Conservation (phyloP, 2,329 filamentous ascomycete species). For the Arthroderma uncinatum region DNA sequence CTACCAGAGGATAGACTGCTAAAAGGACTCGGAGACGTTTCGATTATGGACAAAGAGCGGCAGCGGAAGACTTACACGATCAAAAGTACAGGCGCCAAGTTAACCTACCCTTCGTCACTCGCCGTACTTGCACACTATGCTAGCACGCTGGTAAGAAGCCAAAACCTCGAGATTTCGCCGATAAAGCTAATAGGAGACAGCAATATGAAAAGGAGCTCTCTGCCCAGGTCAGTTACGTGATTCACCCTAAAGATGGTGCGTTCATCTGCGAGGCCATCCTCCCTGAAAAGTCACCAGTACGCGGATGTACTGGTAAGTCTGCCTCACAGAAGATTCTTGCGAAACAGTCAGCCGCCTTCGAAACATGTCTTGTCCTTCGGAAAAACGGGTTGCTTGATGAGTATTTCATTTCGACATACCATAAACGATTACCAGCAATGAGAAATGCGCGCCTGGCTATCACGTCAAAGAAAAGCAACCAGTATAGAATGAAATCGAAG, state of each 20-base stretch:
- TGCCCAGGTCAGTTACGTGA: conserved; percentile 48
- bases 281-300: conserved; percentile 62
- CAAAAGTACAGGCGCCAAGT: conserved; percentile 57
- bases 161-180: neutral
- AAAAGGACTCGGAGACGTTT: conserved; percentile 47
- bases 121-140: conserved; percentile 62
- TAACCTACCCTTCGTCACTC: conserved; percentile 67
- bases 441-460: conserved; percentile 77
- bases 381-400: conserved; percentile 58
- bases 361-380: conserved; percentile 61
- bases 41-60: conserved; percentile 44
- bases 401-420: conserved; percentile 61
- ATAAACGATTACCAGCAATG: conserved; percentile 63
- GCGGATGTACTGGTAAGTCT: conserved; percentile 51
- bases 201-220: conserved; percentile 39
- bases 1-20: conserved; percentile 66
- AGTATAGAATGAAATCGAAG: conserved; percentile 70
- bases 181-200: conserved; percentile 19
- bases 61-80: conserved; percentile 48
- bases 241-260: conserved; percentile 44
- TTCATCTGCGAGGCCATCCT: conserved; percentile 71
- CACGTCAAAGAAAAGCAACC: conserved; percentile 60
- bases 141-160: conserved; percentile 46
- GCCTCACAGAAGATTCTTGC: conserved; percentile 63
- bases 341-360: conserved; percentile 80